phyloP scores from a whole-genome alignment of 176 grass and related monocot species.

The Carex myosuroides region DNA sequence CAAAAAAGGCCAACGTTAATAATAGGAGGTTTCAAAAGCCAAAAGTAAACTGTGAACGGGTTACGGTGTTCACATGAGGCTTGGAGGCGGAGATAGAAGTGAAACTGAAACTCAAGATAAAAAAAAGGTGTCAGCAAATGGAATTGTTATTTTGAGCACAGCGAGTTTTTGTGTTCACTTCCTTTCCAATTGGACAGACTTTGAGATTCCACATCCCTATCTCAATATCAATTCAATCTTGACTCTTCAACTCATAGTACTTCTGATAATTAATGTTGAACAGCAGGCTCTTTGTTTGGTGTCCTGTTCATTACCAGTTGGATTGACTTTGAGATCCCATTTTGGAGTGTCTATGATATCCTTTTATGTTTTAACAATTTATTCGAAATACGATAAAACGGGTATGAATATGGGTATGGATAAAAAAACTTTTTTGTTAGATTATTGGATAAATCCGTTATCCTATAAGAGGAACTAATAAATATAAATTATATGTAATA shows the following conservation, averaged over 20 bases:
- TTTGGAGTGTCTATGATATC: too few species aligned
- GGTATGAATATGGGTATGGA: too few species aligned
- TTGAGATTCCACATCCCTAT: neutral
- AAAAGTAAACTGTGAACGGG: neutral
- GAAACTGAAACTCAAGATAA: conserved; percentile 1
- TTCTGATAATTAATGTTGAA: neutral
- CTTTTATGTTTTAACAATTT: too few species aligned
- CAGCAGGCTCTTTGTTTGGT: too few species aligned
- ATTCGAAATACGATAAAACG: too few species aligned
- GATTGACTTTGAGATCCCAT: neutral
- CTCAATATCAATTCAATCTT: neutral
- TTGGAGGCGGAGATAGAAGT: neutral
- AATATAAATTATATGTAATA: too few species aligned
- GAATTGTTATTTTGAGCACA: neutral
- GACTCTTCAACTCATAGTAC: neutral
- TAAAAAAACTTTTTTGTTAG: too few species aligned
- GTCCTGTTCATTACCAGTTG: neutral
- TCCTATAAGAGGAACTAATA: too few species aligned
- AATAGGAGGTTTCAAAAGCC: neutral
- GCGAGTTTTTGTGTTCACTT: neutral
- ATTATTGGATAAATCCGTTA: too few species aligned
- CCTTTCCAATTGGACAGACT: neutral
- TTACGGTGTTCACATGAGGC: neutral
- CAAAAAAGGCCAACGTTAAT: neutral
- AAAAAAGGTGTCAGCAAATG: neutral